Conservation (phyloP, 1,284 basidiomycete species). For the Stereum hirsutum region DNA sequence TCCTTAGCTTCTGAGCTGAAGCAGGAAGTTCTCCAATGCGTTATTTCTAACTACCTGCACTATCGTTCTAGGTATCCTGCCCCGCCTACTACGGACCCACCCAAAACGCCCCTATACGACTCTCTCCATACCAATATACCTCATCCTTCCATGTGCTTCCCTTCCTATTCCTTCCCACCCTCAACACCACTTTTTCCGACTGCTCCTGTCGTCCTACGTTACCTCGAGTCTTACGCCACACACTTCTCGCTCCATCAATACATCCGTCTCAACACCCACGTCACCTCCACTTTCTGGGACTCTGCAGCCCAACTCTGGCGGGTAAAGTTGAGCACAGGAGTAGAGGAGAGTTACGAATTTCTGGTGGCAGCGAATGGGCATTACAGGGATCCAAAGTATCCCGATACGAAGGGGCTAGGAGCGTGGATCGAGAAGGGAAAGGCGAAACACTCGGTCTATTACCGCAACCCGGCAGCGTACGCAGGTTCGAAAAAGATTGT, state of each 20-base stretch:
- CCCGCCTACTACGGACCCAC: slow-evolving; percentile 37
- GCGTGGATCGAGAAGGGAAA: slow-evolving; percentile 42
- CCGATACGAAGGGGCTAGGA: slow-evolving; percentile 45
- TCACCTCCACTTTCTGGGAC: slow-evolving; percentile 35
- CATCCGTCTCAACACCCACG: slow-evolving; percentile 44
- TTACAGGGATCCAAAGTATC: slow-evolving; percentile 53
- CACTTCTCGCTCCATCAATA: slow-evolving; percentile 46
- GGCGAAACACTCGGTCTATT: slow-evolving; percentile 58
- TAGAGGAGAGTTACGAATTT: slow-evolving; percentile 41
- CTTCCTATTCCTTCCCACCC: slow-evolving; percentile 54
- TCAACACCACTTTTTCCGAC: slow-evolving; percentile 59
- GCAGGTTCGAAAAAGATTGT: slow-evolving; percentile 37
- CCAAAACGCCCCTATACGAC: slow-evolving; percentile 64
- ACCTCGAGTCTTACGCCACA: slow-evolving; percentile 50
- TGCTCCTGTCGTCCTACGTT: slow-evolving; percentile 46
- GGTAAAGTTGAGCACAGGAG: slow-evolving; percentile 29
- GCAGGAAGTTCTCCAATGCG: no score
- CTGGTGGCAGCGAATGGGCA: slow-evolving; percentile 70
- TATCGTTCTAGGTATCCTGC: slow-evolving; percentile 42
- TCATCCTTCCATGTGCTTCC: slow-evolving; percentile 64
- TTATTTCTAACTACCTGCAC: no score
- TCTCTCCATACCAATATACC: slow-evolving; percentile 70
- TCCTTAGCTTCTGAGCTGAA: no score
- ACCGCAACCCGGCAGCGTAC: slow-evolving; percentile 42
- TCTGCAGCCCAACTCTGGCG: slow-evolving; percentile 31